Evolutionary conservation across 352 stramenopile species (phyloP).

Genomic region (Phytophthora pistaciae): DNA sequence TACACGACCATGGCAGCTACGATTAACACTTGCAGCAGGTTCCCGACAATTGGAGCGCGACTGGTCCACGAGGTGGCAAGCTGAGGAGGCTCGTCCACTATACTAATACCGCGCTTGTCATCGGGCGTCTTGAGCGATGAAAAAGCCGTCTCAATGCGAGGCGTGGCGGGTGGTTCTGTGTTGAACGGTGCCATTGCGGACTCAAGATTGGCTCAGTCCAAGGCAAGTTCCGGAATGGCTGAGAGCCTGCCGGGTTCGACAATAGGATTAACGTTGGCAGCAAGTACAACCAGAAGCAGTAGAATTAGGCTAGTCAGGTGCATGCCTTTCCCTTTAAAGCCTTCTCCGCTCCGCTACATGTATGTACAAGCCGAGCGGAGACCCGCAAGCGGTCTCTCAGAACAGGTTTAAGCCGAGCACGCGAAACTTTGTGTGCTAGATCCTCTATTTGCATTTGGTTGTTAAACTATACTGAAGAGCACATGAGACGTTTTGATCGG

Average conservation of each 20-base stretch:
- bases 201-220: conserved; percentile 19
- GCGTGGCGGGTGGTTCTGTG: conserved; percentile 17
- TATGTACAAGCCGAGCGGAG: too few species aligned
- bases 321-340: too few species aligned
- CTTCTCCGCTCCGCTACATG: too few species aligned
- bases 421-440: too few species aligned
- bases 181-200: conserved; percentile 22
- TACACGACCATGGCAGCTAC: conserved; percentile 39
- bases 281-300: too few species aligned
- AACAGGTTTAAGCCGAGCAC: too few species aligned
- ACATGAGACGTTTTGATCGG: too few species aligned
- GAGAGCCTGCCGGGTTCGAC: not conserved
- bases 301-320: too few species aligned
- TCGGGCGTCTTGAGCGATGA: conserved; percentile 37
- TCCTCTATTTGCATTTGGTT: too few species aligned
- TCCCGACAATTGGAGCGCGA: conserved; percentile 19
- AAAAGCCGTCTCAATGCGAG: conserved; percentile 22
- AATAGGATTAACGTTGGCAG: too few species aligned
- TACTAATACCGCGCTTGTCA: conserved; percentile 25
- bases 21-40: conserved; percentile 40
- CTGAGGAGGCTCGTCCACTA: conserved; percentile 7
- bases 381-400: too few species aligned
- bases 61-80: not conserved
- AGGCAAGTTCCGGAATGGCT: conserved; percentile 24
- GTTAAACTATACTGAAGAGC: too few species aligned